phyloP scores from a whole-genome alignment of 2,329 filamentous ascomycete species.

The Phaeoacremonium minimum region DNA sequence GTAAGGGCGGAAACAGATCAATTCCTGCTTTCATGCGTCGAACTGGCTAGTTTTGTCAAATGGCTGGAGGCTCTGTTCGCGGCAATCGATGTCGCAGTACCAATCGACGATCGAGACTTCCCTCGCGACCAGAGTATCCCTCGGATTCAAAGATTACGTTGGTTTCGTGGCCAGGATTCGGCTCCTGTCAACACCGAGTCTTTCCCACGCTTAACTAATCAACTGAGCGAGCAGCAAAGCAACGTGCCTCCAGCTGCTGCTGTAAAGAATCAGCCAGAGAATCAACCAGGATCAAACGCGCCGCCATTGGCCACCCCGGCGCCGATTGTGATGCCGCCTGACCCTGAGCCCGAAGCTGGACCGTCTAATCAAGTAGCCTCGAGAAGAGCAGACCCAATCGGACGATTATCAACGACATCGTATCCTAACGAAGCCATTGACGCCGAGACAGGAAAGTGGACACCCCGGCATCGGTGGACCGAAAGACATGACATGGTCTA shows the following conservation, averaged over 20 bases:
- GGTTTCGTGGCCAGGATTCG: conserved; percentile 35
- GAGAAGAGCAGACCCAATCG: conserved; percentile 13
- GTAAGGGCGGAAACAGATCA: conserved; percentile 70
- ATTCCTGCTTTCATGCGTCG: conserved; percentile 63
- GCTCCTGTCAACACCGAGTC: conserved; percentile 13
- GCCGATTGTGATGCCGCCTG: too few relatives aligned
- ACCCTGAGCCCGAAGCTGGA: too few relatives aligned
- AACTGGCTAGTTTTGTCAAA: conserved; percentile 60
- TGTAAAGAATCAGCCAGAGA: too few relatives aligned
- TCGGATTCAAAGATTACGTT: conserved; percentile 48
- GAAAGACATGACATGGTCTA: conserved; percentile 54
- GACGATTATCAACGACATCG: conserved; percentile 38
- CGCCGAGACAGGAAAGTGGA: conserved; percentile 50
- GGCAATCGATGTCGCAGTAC: conserved; percentile 67
- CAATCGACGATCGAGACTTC: conserved; percentile 66
- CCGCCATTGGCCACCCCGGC: too few relatives aligned
- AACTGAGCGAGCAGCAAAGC: neutral
- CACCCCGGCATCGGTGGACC: conserved; percentile 50
- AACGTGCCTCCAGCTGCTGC: neutral
- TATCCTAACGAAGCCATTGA: conserved; percentile 41
- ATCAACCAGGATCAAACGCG: too few relatives aligned
- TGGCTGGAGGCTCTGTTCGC: conserved; percentile 68
- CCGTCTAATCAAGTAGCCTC: neutral
- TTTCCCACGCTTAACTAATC: neutral
- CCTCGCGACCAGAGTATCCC: conserved; percentile 60